Conservation (phyloP, 2,329 filamentous ascomycete species). For the Ceratocystis diversiconidia region DNA sequence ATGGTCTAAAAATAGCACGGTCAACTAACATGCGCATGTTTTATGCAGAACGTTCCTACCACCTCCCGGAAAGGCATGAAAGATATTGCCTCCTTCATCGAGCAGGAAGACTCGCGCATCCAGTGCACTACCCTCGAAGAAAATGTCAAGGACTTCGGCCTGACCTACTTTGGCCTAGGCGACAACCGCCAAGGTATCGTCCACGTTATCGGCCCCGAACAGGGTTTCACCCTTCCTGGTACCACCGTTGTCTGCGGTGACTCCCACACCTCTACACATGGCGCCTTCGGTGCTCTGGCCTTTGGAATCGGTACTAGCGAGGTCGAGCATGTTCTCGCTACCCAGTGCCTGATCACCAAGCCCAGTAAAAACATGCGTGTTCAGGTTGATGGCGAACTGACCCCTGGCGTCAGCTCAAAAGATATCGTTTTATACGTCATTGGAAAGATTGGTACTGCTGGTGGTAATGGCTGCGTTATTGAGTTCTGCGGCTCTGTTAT, state of each 20-base stretch:
- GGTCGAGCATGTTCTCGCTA: constrained; percentile 95
- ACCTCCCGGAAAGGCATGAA: constrained; percentile 83
- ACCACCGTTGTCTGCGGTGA: constrained; percentile 97
- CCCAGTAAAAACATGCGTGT: constrained; percentile 98
- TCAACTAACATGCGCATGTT: constrained; percentile 20
- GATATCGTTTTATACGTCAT: constrained; percentile 90
- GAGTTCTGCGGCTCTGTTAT: constrained; percentile 97
- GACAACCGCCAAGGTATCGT: constrained; percentile 97
- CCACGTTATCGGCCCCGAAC: constrained; percentile 95
- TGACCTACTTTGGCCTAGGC: constrained; percentile 93
- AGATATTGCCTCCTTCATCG: constrained; percentile 83
- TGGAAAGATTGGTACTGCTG: constrained; percentile 84
- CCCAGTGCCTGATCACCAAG: constrained; percentile 87
- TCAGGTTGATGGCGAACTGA: constrained; percentile 80
- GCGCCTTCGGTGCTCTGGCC: constrained; percentile 85
- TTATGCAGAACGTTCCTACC: constrained; percentile 73
- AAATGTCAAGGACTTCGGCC: constrained; percentile 89
- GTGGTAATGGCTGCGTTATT: constrained; percentile 86
- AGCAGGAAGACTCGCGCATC: constrained; percentile 81
- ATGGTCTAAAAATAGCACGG: not conserved
- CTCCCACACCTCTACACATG: constrained; percentile 95
- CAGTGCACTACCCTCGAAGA: constrained; percentile 95
- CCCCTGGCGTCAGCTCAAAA: constrained; percentile 87
- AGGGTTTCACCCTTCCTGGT: constrained; percentile 93
- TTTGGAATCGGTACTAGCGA: constrained; percentile 97